Base-by-base conservation (phyloP, 2,329 filamentous ascomycete genomes). In the Penicillium carneum region DNA sequence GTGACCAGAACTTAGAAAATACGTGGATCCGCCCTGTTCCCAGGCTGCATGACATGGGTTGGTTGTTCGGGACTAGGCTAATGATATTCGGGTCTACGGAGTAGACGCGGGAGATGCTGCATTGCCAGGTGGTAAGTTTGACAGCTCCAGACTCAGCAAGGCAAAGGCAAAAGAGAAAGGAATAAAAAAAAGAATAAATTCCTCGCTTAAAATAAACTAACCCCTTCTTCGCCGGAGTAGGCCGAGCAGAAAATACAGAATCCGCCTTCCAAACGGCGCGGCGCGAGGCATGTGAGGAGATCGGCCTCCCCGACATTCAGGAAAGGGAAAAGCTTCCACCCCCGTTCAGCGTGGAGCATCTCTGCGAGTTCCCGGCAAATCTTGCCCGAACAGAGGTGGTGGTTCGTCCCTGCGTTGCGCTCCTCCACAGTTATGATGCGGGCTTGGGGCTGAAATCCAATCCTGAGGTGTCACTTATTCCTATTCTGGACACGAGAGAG, bases 201-300 rank as follows among this genome's bases (percentile, higher is more conserved):
- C 4, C 4, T 26, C 23, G 23, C 23, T 26, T 26, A 26, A 26
- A 26, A 5, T 26, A 26, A 26, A 26, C 23, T 26, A 26, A 26
- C 23, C 5, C 23, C 23, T 26, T 23, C 20, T 23, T 23, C 20
- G 2, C 20, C 23, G 23, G 23, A 26, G 4, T 26, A 26, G 82
- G 84, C 54, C 86, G 86, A 76, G 82, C 86, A 55, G 86, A 88
- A 64, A 76, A 78, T 10, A 62, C 74, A 9, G 87, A 89, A 74
- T 84, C 82, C 1, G 79, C 82, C 79, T 92, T 92, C 77, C 86
- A 93, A 72, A 96, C 93, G 53, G 93, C 94, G 9, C 87, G 94
- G 23, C 87, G 94, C 65, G 94, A 98, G 82, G 93, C 94, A 0
- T 90, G 86, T 76, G 94, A 98, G 76, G 94, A 98, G 76, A 97